A percentile compares a stretch with the other conserved stretches of the same genome.
These are phyloP conservation scores for Fraxinus dipetala DNA, from an alignment of 305 asterid species.

Conservation along the genomic window DNA sequence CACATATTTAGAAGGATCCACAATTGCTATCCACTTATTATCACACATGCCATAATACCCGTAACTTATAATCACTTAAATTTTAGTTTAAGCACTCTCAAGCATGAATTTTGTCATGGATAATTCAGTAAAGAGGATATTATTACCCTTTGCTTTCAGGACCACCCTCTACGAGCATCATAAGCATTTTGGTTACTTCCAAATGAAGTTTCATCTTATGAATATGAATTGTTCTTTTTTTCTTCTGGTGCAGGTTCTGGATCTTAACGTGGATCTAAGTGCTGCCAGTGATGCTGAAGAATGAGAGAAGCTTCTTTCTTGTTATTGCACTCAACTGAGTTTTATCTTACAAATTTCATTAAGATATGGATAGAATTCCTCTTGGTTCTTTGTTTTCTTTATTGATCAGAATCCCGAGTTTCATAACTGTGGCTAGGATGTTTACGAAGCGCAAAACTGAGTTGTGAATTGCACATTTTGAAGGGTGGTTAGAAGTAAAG, in stretches of 20 bases:
- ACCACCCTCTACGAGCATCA: background rate
- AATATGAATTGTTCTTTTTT: background rate
- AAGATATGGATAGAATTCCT: background rate
- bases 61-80: background rate
- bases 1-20: too few species aligned
- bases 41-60: background rate
- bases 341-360: background rate
- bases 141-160: background rate
- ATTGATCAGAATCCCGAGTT: background rate
- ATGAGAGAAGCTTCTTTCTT: conserved; percentile 2
- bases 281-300: conserved; percentile 26
- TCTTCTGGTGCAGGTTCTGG: conserved; percentile 17
- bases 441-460: background rate
- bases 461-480: background rate
- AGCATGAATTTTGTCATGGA: background rate
- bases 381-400: background rate
- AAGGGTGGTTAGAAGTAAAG: background rate
- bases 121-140: background rate
- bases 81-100: background rate
- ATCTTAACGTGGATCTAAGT: conserved; percentile 21
- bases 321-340: background rate
- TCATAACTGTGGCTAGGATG: background rate
- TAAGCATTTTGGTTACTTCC: background rate
- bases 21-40: background rate
- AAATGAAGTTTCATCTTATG: background rate